These are phyloP conservation scores for Rhynchospora tenuis DNA, from an alignment of 176 grass and related monocot species.

Conservation along the genomic window DNA sequence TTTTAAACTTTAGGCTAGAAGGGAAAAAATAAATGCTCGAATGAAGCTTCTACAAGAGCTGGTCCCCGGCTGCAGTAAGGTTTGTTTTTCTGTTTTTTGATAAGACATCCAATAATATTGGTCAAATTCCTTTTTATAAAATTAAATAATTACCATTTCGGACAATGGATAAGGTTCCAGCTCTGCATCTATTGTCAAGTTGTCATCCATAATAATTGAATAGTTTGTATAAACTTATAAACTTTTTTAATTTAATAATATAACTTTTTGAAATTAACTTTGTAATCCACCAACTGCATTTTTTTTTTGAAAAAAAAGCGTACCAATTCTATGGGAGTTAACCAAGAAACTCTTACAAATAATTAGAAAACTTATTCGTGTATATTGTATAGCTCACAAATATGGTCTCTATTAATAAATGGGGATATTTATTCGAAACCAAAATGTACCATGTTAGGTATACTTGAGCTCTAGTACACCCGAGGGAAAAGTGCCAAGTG, in stretches of 20 bases:
- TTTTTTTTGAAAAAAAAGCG: no score
- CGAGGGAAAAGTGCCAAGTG: neutral
- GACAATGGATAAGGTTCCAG: neutral
- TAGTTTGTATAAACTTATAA: neutral
- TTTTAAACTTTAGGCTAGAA: slow-evolving; percentile 44
- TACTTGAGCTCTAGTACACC: neutral
- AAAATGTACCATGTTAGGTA: neutral
- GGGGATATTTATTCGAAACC: neutral
- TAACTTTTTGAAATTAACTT: neutral
- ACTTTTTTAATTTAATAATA: neutral
- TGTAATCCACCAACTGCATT: no score
- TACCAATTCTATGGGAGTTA: no score
- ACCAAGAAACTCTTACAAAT: no score
- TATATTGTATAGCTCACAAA: neutral
- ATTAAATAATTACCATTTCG: neutral
- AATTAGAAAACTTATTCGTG: neutral
- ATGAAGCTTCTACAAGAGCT: slow-evolving; percentile 92
- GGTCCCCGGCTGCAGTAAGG: slow-evolving; percentile 87
- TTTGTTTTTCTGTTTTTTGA: slow-evolving; percentile 12
- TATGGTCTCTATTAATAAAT: neutral
- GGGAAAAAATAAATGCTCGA: slow-evolving; percentile 82
- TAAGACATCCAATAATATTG: neutral
- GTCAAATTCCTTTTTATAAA: neutral
- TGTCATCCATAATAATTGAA: neutral
- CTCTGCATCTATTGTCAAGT: neutral